These are phyloP conservation scores for Cymbopogon citratus DNA, from an alignment of 176 grass and related monocot species.

Conservation along the genomic window DNA sequence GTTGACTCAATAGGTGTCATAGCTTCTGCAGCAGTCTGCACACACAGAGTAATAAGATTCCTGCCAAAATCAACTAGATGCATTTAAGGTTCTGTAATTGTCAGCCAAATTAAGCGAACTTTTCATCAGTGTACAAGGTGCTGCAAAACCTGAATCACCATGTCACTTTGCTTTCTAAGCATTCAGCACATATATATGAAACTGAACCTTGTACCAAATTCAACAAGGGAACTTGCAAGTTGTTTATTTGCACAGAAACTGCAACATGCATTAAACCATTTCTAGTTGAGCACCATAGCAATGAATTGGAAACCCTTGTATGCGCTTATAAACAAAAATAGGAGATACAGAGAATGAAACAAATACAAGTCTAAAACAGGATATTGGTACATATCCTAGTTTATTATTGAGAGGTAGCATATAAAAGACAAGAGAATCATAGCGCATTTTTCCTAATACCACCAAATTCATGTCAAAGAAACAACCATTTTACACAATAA, in stretches of 20 bases:
- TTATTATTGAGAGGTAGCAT: slow-evolving; percentile 1
- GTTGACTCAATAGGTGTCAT: slow-evolving; percentile 99
- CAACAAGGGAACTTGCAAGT: not conserved
- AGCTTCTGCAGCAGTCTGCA: slow-evolving; percentile 94
- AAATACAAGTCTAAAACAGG: not conserved
- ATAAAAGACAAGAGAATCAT: slow-evolving; percentile 4
- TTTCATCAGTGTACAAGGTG: not conserved
- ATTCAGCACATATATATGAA: not conserved
- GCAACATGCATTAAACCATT: not conserved
- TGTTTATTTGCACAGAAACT: slow-evolving; percentile 8
- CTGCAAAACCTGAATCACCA: slow-evolving; percentile 1
- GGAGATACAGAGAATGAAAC: not conserved
- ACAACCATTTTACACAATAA: not conserved
- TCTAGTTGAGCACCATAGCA: not conserved
- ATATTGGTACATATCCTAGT: not conserved
- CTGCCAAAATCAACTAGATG: not conserved
- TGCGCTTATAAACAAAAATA: slow-evolving; percentile 7
- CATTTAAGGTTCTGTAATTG: not conserved
- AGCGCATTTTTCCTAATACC: not conserved
- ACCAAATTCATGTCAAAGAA: not conserved
- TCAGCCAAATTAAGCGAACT: not conserved
- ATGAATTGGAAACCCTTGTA: not conserved
- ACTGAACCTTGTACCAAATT: not conserved
- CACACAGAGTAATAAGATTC: slow-evolving; percentile 28
- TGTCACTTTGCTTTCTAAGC: slow-evolving; percentile 22